Evolutionary conservation across 2,329 filamentous ascomycete species (phyloP).

Genomic region (Coniochaeta ligniaria): DNA sequence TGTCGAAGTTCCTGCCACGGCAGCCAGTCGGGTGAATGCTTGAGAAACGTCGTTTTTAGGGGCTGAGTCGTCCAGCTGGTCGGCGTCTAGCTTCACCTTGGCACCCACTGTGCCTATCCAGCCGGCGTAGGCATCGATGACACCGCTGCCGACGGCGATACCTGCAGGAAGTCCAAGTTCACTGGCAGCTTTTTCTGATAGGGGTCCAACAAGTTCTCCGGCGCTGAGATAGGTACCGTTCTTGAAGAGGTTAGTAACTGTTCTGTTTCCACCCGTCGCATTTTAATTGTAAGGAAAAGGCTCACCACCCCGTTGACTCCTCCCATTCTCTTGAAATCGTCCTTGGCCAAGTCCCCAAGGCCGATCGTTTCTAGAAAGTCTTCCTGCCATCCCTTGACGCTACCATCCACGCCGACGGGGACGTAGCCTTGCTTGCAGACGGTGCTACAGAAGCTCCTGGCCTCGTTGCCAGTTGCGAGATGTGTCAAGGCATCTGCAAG

Average conservation of each 20-base stretch:
- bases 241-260: constrained; percentile 38
- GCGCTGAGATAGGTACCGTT: constrained; percentile 88
- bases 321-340: constrained; percentile 89
- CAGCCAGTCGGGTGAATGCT: constrained; percentile 86
- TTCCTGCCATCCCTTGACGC: constrained; percentile 96
- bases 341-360: constrained; percentile 72
- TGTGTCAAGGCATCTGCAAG: constrained; percentile 89
- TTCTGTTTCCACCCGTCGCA: background rate
- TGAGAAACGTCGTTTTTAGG: constrained; percentile 83
- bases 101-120: constrained; percentile 99
- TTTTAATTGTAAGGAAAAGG: constrained; percentile 29
- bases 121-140: constrained; percentile 96
- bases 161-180: constrained; percentile 81
- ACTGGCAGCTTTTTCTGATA: constrained; percentile 74
- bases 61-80: constrained; percentile 58
- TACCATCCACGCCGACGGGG: constrained; percentile 93
- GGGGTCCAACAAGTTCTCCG: constrained; percentile 78
- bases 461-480: constrained; percentile 86
- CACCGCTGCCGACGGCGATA: constrained; percentile 89
- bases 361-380: constrained; percentile 88
- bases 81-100: constrained; percentile 69
- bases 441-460: constrained; percentile 87
- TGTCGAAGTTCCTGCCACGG: constrained; percentile 93
- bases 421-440: constrained; percentile 98
- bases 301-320: constrained; percentile 92